A percentile compares a stretch with the other conserved stretches of the same genome.
phyloP scores from a whole-genome alignment of 768 basidiomycete genomes.

The Leccinum aurantiacum region DNA sequence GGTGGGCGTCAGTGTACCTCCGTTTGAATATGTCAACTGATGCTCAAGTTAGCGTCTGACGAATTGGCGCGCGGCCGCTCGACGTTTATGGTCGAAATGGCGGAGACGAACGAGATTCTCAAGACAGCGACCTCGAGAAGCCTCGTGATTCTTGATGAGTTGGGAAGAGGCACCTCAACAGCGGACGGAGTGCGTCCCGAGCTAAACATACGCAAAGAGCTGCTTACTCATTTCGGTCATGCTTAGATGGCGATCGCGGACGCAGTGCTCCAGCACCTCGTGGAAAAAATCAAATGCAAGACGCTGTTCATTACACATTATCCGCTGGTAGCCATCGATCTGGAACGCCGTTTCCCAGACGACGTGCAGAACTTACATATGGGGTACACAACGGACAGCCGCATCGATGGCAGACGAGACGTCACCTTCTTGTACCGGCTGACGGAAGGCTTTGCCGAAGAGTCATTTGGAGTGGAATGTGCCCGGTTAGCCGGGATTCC shows the following conservation, averaged over 20 bases:
- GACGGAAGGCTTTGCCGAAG: constrained; percentile 67
- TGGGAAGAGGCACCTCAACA: constrained; percentile 89
- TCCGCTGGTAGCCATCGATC: constrained; percentile 72
- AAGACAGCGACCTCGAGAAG: constrained; percentile 70
- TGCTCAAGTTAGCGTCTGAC: constrained; percentile 63
- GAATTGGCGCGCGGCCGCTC: constrained; percentile 84
- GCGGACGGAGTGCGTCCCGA: constrained; percentile 71
- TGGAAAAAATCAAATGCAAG: constrained; percentile 57
- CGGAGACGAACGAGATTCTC: constrained; percentile 90
- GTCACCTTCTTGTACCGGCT: constrained; percentile 88
- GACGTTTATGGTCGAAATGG: constrained; percentile 97
- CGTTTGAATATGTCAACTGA: constrained; percentile 4
- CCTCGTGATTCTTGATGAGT: constrained; percentile 87
- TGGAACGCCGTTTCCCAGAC: constrained; percentile 57
- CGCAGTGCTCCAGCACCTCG: constrained; percentile 74
- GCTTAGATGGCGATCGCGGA: constrained; percentile 81
- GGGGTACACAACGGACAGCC: constrained; percentile 70
- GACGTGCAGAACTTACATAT: constrained; percentile 82
- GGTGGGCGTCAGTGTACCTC: constrained; percentile 43
- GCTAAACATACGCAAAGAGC: background rate
- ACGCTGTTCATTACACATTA: constrained; percentile 96
- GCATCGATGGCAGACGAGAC: constrained; percentile 70
- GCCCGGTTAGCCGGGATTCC: constrained; percentile 85
- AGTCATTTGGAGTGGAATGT: constrained; percentile 92
- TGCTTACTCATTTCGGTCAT: background rate